Evolutionary conservation across 305 asterid species (phyloP), one percentile per base, ranked within the genome.

Genomic region (Euphrasia arctica): DNA sequence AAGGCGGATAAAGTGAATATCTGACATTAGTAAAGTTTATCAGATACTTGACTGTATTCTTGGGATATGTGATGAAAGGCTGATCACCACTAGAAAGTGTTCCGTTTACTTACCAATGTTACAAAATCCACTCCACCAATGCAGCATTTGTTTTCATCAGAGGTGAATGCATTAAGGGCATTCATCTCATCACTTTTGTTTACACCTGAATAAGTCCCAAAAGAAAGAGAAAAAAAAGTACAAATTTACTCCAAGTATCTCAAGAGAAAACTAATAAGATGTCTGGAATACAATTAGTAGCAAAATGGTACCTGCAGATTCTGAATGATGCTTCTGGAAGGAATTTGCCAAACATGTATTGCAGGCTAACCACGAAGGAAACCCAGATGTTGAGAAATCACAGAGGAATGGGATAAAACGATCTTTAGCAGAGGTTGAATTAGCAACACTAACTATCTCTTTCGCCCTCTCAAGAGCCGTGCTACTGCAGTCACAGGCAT

Each of bases 1-100:
- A 87, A 61, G 55, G 98, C 97, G 55, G 98, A 92, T 65, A 92
- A 74, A n/a, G 97, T 92, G 79, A 92, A 92, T 78, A 92, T 79
- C 98, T 92, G 91, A 42, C 73, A 79, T 59, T 58, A 59, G 64
- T 60, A 62, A 15, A 18, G 22, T 18, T 18, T 58, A 25, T 66
- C 45, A 10, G 36, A 62, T 9, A 25, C 3, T 29, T 29, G 60
- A 13, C 36, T 52, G 50, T 14, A 0, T 60, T 29, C 54, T 61
- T 49, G 62, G 29, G 59, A 36, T 4, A 25, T 7, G 52, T 43
- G 47, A 64, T 12, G 36, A 34, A 54, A 71, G 49, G 39, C 25
- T 54, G 34, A 27, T n/a, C 5, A 45, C 9, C 41, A 65, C 14
- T 65, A 2, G 70, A 64, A 57, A 36, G 13, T 39, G 36, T 49